A percentile compares a stretch with the other conserved stretches of the same genome.
phyloP scores from a whole-genome alignment of 2,329 filamentous ascomycete species.

The Pezicula neosporulosa region DNA sequence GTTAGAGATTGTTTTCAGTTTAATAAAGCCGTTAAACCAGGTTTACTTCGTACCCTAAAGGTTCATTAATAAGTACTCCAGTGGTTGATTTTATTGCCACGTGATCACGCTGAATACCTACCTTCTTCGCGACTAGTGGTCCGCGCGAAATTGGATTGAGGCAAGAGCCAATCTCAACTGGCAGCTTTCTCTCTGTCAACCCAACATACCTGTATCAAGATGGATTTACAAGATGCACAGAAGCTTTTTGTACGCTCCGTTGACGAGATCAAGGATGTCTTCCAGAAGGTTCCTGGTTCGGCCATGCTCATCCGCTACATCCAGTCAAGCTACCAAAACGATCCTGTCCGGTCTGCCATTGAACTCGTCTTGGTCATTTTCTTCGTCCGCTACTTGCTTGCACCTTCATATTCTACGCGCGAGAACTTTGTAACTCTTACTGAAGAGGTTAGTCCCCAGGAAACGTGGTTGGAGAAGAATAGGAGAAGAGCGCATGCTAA shows the following conservation, averaged over 20 bases:
- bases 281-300: slow-evolving; percentile 90
- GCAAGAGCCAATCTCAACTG: not conserved
- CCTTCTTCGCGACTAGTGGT: not conserved
- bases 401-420: slow-evolving; percentile 88
- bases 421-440: slow-evolving; percentile 85
- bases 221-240: slow-evolving; percentile 64
- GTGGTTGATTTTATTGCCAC: not conserved
- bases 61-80: too few species aligned
- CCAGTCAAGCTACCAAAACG: slow-evolving; percentile 95
- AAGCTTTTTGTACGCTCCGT: slow-evolving; percentile 48
- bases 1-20: too few species aligned
- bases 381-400: slow-evolving; percentile 87
- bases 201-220: slow-evolving; percentile 27
- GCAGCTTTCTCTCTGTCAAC: not conserved
- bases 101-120: not conserved
- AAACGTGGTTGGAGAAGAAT: not conserved
- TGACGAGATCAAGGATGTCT: slow-evolving; percentile 55
- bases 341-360: slow-evolving; percentile 88
- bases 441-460: slow-evolving; percentile 59
- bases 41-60: too few species aligned
- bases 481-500: slow-evolving; percentile 7
- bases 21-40: too few species aligned
- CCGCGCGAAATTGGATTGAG: not conserved
- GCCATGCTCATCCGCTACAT: slow-evolving; percentile 94
- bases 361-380: slow-evolving; percentile 94